Percentiles rank a stretch among this genome's conserved stretches.
phyloP scores from a whole-genome alignment of 768 basidiomycete species.

The Tricholoma sp. region DNA sequence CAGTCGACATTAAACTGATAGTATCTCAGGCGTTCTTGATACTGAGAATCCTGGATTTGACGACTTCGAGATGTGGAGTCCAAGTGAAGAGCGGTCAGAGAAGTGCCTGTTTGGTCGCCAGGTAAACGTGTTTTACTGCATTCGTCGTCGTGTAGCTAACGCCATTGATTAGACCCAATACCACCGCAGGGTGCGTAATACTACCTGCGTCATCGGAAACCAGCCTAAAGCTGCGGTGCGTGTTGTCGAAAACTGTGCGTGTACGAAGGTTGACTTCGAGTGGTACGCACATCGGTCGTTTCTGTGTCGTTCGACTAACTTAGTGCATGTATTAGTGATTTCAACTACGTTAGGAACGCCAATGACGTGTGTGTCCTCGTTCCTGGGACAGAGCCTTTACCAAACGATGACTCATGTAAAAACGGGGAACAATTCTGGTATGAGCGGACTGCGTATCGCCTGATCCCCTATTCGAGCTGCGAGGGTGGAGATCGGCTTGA shows the following conservation, averaged over 20 bases:
- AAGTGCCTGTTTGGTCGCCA: slow-evolving; percentile 89
- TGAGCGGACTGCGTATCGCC: slow-evolving; percentile 86
- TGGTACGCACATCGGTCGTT: slow-evolving; percentile 53
- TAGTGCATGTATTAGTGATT: slow-evolving; percentile 58
- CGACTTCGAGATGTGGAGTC: slow-evolving; percentile 98
- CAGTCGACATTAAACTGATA: slow-evolving; percentile 1
- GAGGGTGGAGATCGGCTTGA: slow-evolving; percentile 78
- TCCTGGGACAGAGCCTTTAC: slow-evolving; percentile 58
- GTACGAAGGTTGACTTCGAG: slow-evolving; percentile 79
- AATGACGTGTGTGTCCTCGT: slow-evolving; percentile 76
- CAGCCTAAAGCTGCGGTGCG: slow-evolving; percentile 46
- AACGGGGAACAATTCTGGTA: slow-evolving; percentile 81
- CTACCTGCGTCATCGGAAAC: slow-evolving; percentile 81
- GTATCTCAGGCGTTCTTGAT: slow-evolving; percentile 56
- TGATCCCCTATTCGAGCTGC: slow-evolving; percentile 87
- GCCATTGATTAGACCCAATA: slow-evolving; percentile 64
- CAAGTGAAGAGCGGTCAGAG: slow-evolving; percentile 84
- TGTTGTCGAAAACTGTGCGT: slow-evolving; percentile 68
- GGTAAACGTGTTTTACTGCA: slow-evolving; percentile 36
- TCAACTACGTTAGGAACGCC: slow-evolving; percentile 74
- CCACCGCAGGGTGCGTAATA: slow-evolving; percentile 76
- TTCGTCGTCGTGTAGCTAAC: background rate
- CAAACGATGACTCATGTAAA: slow-evolving; percentile 58
- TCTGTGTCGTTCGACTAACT: background rate
- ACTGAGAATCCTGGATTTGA: slow-evolving; percentile 72